Evolutionary conservation across 1,139 yeast species (phyloP).

Genomic region (Magnusiomyces fungicola): DNA sequence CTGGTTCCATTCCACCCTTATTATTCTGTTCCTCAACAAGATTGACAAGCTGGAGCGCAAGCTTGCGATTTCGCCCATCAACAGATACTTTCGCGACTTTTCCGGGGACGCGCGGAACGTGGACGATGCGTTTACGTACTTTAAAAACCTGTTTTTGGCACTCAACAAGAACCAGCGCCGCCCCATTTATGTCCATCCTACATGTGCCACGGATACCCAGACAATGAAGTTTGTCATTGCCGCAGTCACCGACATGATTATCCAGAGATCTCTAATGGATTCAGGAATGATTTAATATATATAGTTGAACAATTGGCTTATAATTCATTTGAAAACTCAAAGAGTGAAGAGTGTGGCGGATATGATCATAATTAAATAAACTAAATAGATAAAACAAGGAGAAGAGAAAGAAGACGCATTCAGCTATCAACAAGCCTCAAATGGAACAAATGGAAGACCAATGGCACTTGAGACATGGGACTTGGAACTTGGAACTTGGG

Average conservation of each 20-base stretch:
- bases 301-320: not conserved
- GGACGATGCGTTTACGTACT: conserved; percentile 23
- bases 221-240: conserved; percentile 83
- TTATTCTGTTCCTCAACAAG: conserved; percentile 82
- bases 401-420: not conserved
- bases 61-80: conserved; percentile 36
- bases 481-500: too few relatives aligned
- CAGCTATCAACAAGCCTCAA: too few relatives aligned
- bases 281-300: conserved; percentile 61
- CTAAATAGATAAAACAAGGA: not conserved
- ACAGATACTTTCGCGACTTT: conserved; percentile 25
- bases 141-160: conserved; percentile 29
- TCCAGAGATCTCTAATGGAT: conserved; percentile 72
- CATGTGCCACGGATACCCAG: conserved; percentile 91
- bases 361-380: too few relatives aligned
- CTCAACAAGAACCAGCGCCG: conserved; percentile 50
- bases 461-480: too few relatives aligned
- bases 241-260: conserved; percentile 87
- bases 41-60: conserved; percentile 75
- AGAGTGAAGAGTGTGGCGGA: not conserved
- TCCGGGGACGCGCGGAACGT: conserved; percentile 25
- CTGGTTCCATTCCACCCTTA: conserved; percentile 83
- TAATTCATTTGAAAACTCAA: not conserved
- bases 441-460: too few relatives aligned
- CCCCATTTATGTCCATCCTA: conserved; percentile 81